Percentiles rank a stretch among this genome's conserved stretches.
Evolutionary conservation across 31 red algal species (phyloP).

Genomic region (Endocladia muricata): DNA sequence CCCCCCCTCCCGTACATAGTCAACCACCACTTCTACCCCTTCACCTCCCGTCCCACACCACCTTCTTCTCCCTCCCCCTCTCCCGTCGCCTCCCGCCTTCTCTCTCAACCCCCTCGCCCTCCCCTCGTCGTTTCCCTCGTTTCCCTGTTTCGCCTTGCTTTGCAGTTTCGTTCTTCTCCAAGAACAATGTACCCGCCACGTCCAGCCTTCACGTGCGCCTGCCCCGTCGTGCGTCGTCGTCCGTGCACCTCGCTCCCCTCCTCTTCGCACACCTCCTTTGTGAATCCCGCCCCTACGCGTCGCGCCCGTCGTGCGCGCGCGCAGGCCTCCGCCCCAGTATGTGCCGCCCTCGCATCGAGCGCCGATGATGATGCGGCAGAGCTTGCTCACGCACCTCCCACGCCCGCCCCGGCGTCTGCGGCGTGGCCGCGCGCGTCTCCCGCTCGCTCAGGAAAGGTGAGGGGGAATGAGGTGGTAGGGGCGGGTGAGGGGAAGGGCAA

Average conservation of each 20-base stretch:
- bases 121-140: neutral
- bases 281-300: neutral
- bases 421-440: too few relatives aligned
- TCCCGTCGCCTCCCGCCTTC: neutral
- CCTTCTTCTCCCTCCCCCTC: neutral
- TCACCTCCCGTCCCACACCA: neutral
- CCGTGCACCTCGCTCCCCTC: neutral
- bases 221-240: neutral
- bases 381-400: too few relatives aligned
- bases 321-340: too few relatives aligned
- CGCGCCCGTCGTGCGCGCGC: neutral
- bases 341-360: neutral
- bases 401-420: too few relatives aligned
- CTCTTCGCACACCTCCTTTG: neutral
- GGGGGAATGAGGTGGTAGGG: too few relatives aligned
- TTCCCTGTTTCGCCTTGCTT: neutral
- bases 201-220: constrained; percentile 7
- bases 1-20: neutral
- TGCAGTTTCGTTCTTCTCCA: too few relatives aligned
- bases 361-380: neutral
- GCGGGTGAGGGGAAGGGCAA: too few relatives aligned
- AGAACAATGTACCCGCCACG: too few relatives aligned
- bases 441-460: too few relatives aligned
- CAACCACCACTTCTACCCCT: too few relatives aligned
- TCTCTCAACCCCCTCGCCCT: neutral